Conservation (phyloP, 2,329 filamentous ascomycete species). For the Polychaeton citri region DNA sequence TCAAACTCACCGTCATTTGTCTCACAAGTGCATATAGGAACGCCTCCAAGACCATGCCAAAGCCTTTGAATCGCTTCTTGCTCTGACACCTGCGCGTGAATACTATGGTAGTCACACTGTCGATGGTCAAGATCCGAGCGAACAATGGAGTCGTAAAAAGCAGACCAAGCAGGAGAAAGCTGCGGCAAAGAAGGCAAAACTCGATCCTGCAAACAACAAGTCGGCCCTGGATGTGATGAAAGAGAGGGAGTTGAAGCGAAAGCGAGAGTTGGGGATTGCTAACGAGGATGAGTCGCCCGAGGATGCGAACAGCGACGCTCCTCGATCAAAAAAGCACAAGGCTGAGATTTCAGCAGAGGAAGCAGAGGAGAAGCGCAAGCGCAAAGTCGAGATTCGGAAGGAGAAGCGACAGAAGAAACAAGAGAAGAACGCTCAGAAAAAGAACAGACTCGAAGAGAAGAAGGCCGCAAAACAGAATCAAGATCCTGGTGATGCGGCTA, state of each 20-base stretch:
- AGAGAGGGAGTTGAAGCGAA: conserved; percentile 67
- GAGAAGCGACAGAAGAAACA: conserved; percentile 25
- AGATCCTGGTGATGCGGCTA: conserved; percentile 10
- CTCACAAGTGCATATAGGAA: conserved; percentile 25
- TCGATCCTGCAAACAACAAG: conserved; percentile 82
- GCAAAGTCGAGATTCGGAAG: conserved; percentile 12
- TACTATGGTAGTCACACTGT: conserved; percentile 48
- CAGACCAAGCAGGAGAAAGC: conserved; percentile 82
- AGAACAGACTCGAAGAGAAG: conserved; percentile 26
- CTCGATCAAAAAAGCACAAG: conserved; percentile 29
- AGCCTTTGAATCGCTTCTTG: conserved; percentile 76
- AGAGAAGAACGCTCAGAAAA: conserved; percentile 27
- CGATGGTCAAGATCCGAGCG: conserved; percentile 61
- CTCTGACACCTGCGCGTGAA: conserved; percentile 76
- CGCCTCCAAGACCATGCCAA: conserved; percentile 47
- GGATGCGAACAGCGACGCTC: conserved; percentile 20
- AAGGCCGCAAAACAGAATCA: conserved; percentile 19
- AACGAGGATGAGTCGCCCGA: conserved; percentile 24
- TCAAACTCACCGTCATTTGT: conserved; percentile 5
- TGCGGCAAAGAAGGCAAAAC: conserved; percentile 71
- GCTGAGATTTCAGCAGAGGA: conserved; percentile 17
- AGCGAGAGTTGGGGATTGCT: conserved; percentile 48
- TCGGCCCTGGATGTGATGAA: conserved; percentile 89
- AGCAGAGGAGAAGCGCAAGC: conserved; percentile 8
- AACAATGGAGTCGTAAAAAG: conserved; percentile 92